Conservation (phyloP, 176 grass and related monocot genomes). For the Raddia distichophylla region DNA sequence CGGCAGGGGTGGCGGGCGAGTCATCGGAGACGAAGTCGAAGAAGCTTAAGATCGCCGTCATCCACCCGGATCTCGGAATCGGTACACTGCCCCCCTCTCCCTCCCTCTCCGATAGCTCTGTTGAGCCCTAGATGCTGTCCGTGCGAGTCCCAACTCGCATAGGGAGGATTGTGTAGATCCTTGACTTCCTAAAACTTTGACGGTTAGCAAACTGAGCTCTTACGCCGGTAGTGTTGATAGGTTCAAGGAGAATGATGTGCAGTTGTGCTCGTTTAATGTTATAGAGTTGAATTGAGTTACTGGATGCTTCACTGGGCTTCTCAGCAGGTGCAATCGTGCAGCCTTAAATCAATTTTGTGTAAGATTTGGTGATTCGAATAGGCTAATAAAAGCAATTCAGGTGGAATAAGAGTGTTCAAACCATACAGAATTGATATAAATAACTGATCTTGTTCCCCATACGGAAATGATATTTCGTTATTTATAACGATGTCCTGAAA, state of each 20-base stretch:
- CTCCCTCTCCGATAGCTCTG: not conserved
- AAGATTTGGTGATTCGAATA: not conserved
- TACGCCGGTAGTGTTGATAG: not conserved
- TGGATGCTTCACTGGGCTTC: not conserved
- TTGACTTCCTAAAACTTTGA: not conserved
- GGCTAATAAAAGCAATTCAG: not conserved
- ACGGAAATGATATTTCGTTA: not conserved
- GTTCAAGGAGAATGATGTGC: not conserved
- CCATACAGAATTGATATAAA: too few species aligned
- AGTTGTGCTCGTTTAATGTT: not conserved
- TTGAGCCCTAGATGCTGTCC: not conserved
- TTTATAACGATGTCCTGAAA: not conserved
- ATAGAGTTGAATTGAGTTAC: not conserved
- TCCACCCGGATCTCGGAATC: slow-evolving; percentile 96
- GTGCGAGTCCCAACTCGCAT: not conserved
- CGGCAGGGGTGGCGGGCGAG: slow-evolving; percentile 21
- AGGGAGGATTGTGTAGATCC: slow-evolving; percentile 14
- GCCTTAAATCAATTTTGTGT: slow-evolving; percentile 15
- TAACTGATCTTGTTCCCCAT: not conserved
- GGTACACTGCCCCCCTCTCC: slow-evolving; percentile 30
- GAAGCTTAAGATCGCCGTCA: slow-evolving; percentile 68
- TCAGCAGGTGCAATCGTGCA: not conserved
- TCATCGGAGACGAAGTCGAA: slow-evolving; percentile 39
- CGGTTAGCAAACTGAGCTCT: not conserved
- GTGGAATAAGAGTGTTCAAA: not conserved